These are phyloP conservation scores for Populus tremula DNA, from an alignment of 345 rosid genomes.

Conservation along the genomic window DNA sequence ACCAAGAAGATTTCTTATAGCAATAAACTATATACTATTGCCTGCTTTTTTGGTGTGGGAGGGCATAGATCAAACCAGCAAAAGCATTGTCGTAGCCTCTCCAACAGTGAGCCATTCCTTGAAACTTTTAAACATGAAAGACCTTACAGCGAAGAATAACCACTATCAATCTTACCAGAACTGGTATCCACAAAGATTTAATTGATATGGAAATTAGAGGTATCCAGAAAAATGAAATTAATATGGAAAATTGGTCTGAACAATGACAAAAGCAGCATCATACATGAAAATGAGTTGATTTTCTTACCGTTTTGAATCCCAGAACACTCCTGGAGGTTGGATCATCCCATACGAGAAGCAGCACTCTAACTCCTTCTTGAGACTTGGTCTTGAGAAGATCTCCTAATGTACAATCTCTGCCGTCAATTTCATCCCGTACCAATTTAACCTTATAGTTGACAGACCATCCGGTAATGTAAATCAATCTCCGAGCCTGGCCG, in stretches of 20 bases:
- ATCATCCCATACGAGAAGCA: conserved; percentile 96
- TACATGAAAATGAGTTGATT: not conserved
- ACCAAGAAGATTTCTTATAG: conserved; percentile 3
- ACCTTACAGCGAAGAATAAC: not conserved
- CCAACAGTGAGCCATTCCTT: conserved; percentile 17
- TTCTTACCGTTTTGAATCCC: conserved; percentile 61
- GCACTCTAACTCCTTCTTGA: conserved; percentile 91
- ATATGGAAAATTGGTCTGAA: not conserved
- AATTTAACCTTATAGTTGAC: conserved; percentile 60
- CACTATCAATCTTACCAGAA: not conserved
- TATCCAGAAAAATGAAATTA: conserved; percentile 1
- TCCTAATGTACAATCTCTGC: conserved; percentile 46
- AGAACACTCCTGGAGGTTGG: conserved; percentile 78
- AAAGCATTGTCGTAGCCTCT: conserved; percentile 2
- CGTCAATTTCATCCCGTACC: conserved; percentile 49
- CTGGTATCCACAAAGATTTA: conserved; percentile 4
- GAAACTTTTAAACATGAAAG: conserved; percentile 15
- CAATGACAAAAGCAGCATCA: conserved; percentile 1
- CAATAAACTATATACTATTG: not conserved
- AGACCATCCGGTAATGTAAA: conserved; percentile 95
- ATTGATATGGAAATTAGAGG: not conserved
- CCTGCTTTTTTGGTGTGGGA: conserved; percentile 9
- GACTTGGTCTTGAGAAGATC: conserved; percentile 82
- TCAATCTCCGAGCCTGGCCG: conserved; percentile 68
- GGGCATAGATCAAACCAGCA: conserved; percentile 20